These are phyloP conservation scores for Colletotrichum aenigma DNA, from an alignment of 2,329 filamentous ascomycete species.

Conservation along the genomic window DNA sequence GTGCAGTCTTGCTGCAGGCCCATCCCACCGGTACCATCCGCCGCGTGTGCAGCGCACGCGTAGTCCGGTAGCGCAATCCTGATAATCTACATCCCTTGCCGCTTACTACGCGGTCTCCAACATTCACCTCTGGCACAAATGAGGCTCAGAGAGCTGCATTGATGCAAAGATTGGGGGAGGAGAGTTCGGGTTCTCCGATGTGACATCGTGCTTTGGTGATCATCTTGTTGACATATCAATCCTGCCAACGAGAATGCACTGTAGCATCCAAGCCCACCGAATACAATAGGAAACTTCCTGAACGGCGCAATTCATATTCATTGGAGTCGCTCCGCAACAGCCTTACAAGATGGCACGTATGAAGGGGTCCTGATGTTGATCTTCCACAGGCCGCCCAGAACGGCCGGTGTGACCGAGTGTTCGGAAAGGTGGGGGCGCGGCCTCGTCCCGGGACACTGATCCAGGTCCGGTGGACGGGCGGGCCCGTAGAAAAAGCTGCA, in stretches of 20 bases:
- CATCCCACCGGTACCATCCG: background rate
- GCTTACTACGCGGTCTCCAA: background rate
- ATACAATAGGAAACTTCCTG: background rate
- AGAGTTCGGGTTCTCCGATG: background rate
- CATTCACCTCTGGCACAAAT: background rate
- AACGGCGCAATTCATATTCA: background rate
- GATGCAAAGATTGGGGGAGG: background rate
- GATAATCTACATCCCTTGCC: background rate
- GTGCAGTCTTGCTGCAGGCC: background rate
- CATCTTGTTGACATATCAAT: background rate
- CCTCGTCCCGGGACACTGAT: background rate
- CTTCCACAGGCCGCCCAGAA: background rate
- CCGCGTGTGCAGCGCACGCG: background rate
- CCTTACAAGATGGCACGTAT: background rate
- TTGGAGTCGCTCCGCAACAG: background rate
- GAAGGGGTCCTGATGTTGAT: background rate
- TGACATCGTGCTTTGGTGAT: background rate
- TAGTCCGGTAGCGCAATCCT: background rate
- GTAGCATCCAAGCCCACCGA: background rate
- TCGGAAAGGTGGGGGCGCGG: background rate
- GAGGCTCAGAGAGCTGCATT: background rate
- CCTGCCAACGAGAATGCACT: background rate
- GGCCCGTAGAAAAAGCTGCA: background rate
- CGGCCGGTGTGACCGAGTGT: background rate
- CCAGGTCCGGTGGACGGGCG: background rate